Percentiles rank a stretch among this genome's conserved stretches.
phyloP scores from a whole-genome alignment of 805 yeast species.

The Candida ficus region DNA sequence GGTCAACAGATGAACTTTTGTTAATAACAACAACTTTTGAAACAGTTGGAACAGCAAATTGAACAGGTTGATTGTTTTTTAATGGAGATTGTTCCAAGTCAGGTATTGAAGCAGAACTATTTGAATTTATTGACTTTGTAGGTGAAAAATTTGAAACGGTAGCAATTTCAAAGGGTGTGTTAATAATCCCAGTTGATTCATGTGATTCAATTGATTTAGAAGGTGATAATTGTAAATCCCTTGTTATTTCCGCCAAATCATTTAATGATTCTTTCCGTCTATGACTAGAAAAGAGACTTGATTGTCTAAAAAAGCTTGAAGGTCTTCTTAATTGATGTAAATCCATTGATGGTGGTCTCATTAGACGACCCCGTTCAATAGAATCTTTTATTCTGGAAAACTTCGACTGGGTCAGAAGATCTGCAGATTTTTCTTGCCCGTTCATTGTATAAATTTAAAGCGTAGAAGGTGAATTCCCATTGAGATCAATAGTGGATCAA shows the following conservation, averaged over 20 bases:
- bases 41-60: slow-evolving; percentile 5
- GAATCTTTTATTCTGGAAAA: slow-evolving; percentile 6
- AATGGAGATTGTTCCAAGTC: background rate
- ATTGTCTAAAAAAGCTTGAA: slow-evolving; percentile 6
- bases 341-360: slow-evolving; percentile 8
- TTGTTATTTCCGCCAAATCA: slow-evolving; percentile 1
- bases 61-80: background rate
- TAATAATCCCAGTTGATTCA: slow-evolving; percentile 4
- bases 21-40: slow-evolving; percentile 8
- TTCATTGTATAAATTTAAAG: no score
- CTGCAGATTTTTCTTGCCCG: no score
- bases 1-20: background rate
- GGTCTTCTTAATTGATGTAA: slow-evolving; percentile 6
- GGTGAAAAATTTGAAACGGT: slow-evolving; percentile 19
- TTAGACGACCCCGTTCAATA: slow-evolving; percentile 2
- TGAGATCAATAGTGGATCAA: no score
- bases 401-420: no score
- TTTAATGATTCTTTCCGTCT: slow-evolving; percentile 7
- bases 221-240: background rate
- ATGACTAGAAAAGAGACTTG: slow-evolving; percentile 3
- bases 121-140: slow-evolving; percentile 15
- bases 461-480: no score
- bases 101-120: background rate
- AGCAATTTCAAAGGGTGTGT: slow-evolving; percentile 10
- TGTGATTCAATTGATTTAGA: slow-evolving; percentile 1